Evolutionary conservation across 2,329 filamentous ascomycete genomes (phyloP), one percentile per base, ranked within the genome.

Genomic region (Hypomyces rosellus): DNA sequence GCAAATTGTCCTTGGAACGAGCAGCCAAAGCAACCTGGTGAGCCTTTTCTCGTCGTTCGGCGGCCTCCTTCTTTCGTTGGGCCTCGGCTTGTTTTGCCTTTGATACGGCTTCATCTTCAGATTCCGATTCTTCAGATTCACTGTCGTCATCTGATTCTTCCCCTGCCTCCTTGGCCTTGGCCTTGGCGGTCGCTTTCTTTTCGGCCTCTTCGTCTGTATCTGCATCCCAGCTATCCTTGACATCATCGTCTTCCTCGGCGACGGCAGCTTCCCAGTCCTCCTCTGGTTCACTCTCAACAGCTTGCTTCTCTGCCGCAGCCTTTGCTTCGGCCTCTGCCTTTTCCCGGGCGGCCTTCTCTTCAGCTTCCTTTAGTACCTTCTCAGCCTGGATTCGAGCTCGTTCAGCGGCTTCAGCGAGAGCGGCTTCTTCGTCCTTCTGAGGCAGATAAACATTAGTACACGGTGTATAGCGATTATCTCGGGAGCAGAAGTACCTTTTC

Each of bases 151-250:
- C 36, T 60, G 59, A 61, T 65, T 68, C 61, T 50, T 84, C 78
- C 3, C 80, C 77, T 40, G 36, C 12, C 6, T 7, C 2, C 6
- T 30, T 30, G 2, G 25, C 25, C 8, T 30, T 30, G 9, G 82
- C 80, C n/a, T 63, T 57, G 16, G 57, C 61, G 7, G 58, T 57
- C 33, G 57, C 55, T 45, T 62, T 63, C 61, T 77, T 74, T 63
- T 67, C 68, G 64, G 72, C 69, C 61, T 90, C 87, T 6, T 88
- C 86, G 45, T 88, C 87, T 3, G 83, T 85, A 49, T 89, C 86
- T 34, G 88, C 90, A 66, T 97, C 92, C 92, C 92, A 97, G 74
- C 86, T 92, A 58, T 96, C 92, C 71, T 96, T 96, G 62, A 95
- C 78, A 53, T 86, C 85, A 14, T 86, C 84, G 22, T 88, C 81